Base-by-base conservation (phyloP, 805 yeast genomes). In the Starmerella potacharoeniae region DNA sequence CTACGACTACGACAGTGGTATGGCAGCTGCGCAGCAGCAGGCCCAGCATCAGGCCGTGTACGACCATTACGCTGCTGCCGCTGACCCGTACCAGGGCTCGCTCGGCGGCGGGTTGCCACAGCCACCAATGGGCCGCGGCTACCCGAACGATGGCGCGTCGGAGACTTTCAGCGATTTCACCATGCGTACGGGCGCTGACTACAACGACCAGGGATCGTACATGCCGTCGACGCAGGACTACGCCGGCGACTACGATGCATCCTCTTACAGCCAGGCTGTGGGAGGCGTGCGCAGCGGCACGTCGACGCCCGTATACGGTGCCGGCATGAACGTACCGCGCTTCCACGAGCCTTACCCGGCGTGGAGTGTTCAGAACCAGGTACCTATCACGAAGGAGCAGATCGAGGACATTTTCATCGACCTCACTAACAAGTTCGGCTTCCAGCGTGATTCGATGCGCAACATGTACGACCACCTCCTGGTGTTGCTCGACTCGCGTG, bases 321-420 rank as follows among this genome's bases (percentile, higher is more conserved):
- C 81, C 55, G 50, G 78, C 76, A 54, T 40, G 33, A 56, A 55
- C 48, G 51, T 57, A 58, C 62, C 62, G 8, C 57, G 56, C n/a
- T 59, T 59, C 57, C 81, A 89, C 46, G 93, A 93, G 70, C 99
- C 98, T 36, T 93, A 91, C 70, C 98, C 99, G 45, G 97, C 98
- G 51, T 93, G 98, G 98, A 86, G 96, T 30, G 95, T 95, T 48
- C 97, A 93, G 71, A 90, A 75, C 55, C 77, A 82, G 67, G 86
- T 84, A 28, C 96, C 96, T 8, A 77, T 93, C 47, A 76, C 85
- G 50, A 77, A 79, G 60, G 77, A 73, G 40, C 83, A 80, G 60
- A 83, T 90, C n/a, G 70, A 71, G 55, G 73, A 68, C 5, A 78
- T 86, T 8, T 85, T 90, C 65, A 68, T 70, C 29, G 77, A 77